Evolutionary conservation across 352 stramenopile species (phyloP).

Genomic region (Elongisporangium anandrum): DNA sequence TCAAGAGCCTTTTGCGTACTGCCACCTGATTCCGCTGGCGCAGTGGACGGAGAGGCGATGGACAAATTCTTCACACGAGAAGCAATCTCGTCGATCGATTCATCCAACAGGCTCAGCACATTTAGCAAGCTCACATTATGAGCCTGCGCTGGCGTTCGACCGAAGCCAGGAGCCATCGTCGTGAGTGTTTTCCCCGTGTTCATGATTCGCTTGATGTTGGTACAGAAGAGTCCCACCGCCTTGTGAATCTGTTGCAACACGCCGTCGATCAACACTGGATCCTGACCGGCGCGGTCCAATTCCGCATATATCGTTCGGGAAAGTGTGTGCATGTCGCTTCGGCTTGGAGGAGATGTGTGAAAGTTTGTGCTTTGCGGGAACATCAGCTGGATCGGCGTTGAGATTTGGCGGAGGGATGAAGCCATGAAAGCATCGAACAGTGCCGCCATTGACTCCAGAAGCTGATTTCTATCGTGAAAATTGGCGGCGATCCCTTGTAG

Average conservation of each 20-base stretch:
- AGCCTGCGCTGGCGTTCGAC: slow-evolving; percentile 58
- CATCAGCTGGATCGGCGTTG: slow-evolving; percentile 83
- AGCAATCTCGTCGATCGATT: slow-evolving; percentile 51
- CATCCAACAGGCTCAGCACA: slow-evolving; percentile 59
- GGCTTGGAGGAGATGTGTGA: slow-evolving; percentile 71
- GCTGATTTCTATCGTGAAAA: slow-evolving; percentile 42
- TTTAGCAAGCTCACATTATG: slow-evolving; percentile 81
- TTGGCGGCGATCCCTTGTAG: slow-evolving; percentile 34
- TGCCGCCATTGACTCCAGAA: slow-evolving; percentile 66
- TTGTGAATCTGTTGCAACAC: slow-evolving; percentile 60
- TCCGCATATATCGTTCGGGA: slow-evolving; percentile 68
- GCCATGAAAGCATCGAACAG: slow-evolving; percentile 73
- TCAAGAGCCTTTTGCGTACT: slow-evolving; percentile 40
- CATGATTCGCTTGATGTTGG: slow-evolving; percentile 70
- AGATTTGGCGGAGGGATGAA: slow-evolving; percentile 50
- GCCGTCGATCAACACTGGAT: slow-evolving; percentile 50
- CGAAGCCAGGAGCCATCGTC: slow-evolving; percentile 36
- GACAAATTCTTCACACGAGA: slow-evolving; percentile 22
- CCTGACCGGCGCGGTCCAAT: slow-evolving; percentile 57
- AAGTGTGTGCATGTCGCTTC: slow-evolving; percentile 81
- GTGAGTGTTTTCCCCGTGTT: slow-evolving; percentile 53
- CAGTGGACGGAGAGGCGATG: neutral
- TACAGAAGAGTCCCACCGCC: slow-evolving; percentile 61
- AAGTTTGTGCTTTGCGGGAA: slow-evolving; percentile 83
- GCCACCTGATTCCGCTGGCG: neutral